Percentiles rank a stretch among this genome's conserved stretches.
Evolutionary conservation across 1,139 yeast species (phyloP).

Genomic region (Chernovozyma sophiae-reginae): DNA sequence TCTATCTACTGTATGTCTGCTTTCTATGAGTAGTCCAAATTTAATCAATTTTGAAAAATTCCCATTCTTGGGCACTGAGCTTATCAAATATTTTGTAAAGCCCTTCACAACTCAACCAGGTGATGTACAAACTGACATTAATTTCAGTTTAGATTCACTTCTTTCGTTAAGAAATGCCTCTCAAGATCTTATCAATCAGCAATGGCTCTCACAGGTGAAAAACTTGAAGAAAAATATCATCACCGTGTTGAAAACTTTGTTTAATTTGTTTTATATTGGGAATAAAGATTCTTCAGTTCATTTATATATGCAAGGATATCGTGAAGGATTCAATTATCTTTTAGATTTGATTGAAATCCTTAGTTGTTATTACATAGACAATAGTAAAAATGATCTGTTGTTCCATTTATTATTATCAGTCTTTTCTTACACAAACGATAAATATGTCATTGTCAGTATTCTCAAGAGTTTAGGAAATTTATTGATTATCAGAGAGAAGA

Average conservation of each 20-base stretch:
- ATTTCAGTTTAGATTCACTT: constrained; percentile 55
- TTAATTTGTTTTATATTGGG: constrained; percentile 31
- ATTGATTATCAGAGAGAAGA: constrained; percentile 28
- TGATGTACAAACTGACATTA: constrained; percentile 23
- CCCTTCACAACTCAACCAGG: constrained; percentile 16
- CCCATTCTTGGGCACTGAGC: constrained; percentile 47
- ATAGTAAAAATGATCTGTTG: constrained; percentile 57
- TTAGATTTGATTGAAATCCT: constrained; percentile 82
- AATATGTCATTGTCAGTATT: constrained; percentile 44
- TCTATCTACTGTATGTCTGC: constrained; percentile 52
- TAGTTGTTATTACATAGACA: constrained; percentile 78
- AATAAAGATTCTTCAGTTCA: constrained; percentile 1
- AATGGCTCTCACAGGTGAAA: constrained; percentile 59
- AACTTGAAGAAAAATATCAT: constrained; percentile 43
- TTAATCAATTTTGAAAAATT: constrained; percentile 45
- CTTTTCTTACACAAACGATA: constrained; percentile 48
- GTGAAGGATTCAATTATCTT: constrained; percentile 65
- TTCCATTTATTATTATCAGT: constrained; percentile 49
- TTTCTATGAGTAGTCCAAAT: constrained; percentile 50
- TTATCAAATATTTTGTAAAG: constrained; percentile 40
- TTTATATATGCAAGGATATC: constrained; percentile 13
- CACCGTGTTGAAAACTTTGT: constrained; percentile 48
- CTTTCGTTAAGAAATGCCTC: constrained; percentile 74
- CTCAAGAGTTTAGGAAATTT: constrained; percentile 44
- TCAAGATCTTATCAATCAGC: constrained; percentile 82